A percentile compares a stretch with the other conserved stretches of the same genome.
Conservation (phyloP, 176 grass and related monocot genomes). For the Bolboschoenus planiculmis region DNA sequence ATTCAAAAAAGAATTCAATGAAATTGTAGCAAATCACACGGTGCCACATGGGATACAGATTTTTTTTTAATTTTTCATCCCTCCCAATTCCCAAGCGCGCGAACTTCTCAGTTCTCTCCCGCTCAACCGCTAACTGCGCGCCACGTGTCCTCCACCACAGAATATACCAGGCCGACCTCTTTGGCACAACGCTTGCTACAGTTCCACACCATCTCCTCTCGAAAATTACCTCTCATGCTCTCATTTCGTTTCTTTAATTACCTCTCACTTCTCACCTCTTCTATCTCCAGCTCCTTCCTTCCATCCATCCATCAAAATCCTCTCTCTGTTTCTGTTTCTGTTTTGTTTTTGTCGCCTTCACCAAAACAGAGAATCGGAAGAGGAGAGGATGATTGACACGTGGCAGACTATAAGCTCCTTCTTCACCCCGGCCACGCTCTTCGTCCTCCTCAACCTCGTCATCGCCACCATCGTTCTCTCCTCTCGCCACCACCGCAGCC, state of each 20-base stretch:
- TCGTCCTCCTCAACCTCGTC: slow-evolving; percentile 72
- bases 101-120: neutral
- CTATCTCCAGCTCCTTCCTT: neutral
- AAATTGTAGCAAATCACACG: neutral
- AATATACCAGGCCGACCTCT: slow-evolving; percentile 2
- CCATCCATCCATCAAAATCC: neutral
- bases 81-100: no score
- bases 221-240: neutral
- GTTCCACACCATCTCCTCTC: neutral
- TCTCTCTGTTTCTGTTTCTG: neutral
- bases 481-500: slow-evolving; percentile 30
- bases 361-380: slow-evolving; percentile 15
- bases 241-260: neutral
- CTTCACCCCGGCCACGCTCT: slow-evolving; percentile 62
- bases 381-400: slow-evolving; percentile 9
- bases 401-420: slow-evolving; percentile 45
- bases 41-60: neutral
- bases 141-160: neutral
- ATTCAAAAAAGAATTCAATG: no score
- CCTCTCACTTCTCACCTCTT: neutral
- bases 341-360: neutral
- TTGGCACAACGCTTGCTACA: neutral
- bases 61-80: no score
- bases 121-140: neutral
- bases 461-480: slow-evolving; percentile 82